phyloP scores from a whole-genome alignment of 1,139 yeast genomes.

The Yamadazyma buinensis region DNA sequence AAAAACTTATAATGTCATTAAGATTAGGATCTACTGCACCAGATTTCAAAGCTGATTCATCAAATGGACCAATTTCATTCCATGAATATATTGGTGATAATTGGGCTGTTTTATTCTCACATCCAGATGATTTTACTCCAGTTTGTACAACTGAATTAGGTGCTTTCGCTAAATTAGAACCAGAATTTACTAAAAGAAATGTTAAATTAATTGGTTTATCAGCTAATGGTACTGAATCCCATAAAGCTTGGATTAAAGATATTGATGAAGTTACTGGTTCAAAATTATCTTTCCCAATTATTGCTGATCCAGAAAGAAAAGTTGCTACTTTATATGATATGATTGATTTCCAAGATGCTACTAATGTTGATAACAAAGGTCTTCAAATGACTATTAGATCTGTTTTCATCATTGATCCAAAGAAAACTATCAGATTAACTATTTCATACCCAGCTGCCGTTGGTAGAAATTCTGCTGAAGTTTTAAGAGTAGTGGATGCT shows the following conservation, averaged over 20 bases:
- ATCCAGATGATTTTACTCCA: slow-evolving; percentile 87
- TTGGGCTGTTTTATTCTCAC: slow-evolving; percentile 81
- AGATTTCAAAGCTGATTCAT: slow-evolving; percentile 69
- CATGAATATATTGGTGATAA: slow-evolving; percentile 71
- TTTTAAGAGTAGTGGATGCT: slow-evolving; percentile 75
- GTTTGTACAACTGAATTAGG: slow-evolving; percentile 90
- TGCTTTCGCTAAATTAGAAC: slow-evolving; percentile 79
- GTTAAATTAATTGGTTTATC: slow-evolving; percentile 78
- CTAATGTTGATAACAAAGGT: slow-evolving; percentile 73
- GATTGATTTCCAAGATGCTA: slow-evolving; percentile 71
- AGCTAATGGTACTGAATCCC: slow-evolving; percentile 67
- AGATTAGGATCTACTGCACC: slow-evolving; percentile 75
- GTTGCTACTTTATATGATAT: slow-evolving; percentile 70
- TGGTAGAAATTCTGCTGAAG: slow-evolving; percentile 87
- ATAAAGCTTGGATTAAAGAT: slow-evolving; percentile 78
- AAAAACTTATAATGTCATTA: slow-evolving; percentile 15
- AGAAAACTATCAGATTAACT: slow-evolving; percentile 67
- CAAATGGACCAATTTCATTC: slow-evolving; percentile 71
- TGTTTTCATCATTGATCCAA: slow-evolving; percentile 79
- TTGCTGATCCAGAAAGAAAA: slow-evolving; percentile 73
- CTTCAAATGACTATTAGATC: slow-evolving; percentile 76
- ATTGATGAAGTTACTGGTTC: slow-evolving; percentile 75
- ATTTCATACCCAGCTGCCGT: slow-evolving; percentile 81
- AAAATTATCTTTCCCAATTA: slow-evolving; percentile 67
- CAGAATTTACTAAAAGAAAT: slow-evolving; percentile 72